phyloP scores from a whole-genome alignment of 2,329 filamentous ascomycete species.

The Colletotrichum abscissum region DNA sequence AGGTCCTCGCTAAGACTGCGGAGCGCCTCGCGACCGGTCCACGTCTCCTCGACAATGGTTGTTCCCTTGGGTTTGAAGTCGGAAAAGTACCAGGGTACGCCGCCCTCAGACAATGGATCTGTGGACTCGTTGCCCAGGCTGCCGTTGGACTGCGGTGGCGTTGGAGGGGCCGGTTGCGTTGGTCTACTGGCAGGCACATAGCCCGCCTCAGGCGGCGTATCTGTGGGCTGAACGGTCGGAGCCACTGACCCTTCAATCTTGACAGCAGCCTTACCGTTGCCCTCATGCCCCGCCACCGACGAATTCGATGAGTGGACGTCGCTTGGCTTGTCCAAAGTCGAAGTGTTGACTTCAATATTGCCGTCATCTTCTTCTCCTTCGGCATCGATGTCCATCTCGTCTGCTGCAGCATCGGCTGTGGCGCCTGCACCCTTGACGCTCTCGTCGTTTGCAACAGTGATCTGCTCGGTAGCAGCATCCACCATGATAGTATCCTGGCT shows the following conservation, averaged over 20 bases:
- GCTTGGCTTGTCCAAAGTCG: constrained; percentile 45
- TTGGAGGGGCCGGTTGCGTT: constrained; percentile 64
- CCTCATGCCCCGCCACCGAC: constrained; percentile 42
- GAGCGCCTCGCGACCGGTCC: constrained; percentile 76
- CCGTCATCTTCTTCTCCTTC: constrained; percentile 51
- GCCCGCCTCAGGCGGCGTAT: constrained; percentile 61
- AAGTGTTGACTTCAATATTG: constrained; percentile 61
- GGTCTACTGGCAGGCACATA: constrained; percentile 50
- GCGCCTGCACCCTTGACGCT: constrained; percentile 42
- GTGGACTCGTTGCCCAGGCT: constrained; percentile 58
- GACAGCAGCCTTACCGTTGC: constrained; percentile 36
- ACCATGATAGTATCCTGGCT: constrained; percentile 63
- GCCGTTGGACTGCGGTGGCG: constrained; percentile 74
- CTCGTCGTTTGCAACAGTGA: constrained; percentile 53
- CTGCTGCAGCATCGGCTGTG: constrained; percentile 46
- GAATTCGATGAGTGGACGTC: constrained; percentile 40
- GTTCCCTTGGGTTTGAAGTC: constrained; percentile 84
- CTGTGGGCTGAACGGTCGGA: constrained; percentile 45
- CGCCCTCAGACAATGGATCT: constrained; percentile 75
- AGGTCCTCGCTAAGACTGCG: constrained; percentile 84
- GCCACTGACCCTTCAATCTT: constrained; percentile 42
- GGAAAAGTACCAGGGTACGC: constrained; percentile 89
- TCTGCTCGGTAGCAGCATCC: constrained; percentile 59
- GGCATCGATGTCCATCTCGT: constrained; percentile 50
- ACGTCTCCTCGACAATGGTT: constrained; percentile 80